Evolutionary conservation across 805 yeast genomes (phyloP).

Genomic region (Kockiozyma suomiensis): DNA sequence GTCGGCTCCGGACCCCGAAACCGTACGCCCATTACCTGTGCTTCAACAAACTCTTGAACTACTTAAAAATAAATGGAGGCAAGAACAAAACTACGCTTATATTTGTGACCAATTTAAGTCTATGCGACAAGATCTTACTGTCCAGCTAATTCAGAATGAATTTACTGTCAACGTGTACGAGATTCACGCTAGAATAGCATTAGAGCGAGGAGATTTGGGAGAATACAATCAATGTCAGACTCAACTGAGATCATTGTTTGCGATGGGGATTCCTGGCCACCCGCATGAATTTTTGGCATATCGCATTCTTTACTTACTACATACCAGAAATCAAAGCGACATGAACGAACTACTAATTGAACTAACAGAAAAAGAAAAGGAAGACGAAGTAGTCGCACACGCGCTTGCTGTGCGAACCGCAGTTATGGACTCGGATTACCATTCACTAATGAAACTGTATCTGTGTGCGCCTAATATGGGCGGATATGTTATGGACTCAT

Average conservation of each 20-base stretch:
- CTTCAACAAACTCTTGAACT: conserved; percentile 59
- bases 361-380: conserved; percentile 37
- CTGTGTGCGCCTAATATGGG: conserved; percentile 48
- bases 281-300: conserved; percentile 71
- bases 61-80: conserved; percentile 56
- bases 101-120: conserved; percentile 89
- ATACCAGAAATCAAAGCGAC: conserved; percentile 68
- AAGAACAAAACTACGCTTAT: conserved; percentile 67
- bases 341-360: conserved; percentile 49
- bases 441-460: conserved; percentile 53
- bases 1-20: conserved; percentile 84
- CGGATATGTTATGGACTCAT: conserved; percentile 53
- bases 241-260: conserved; percentile 68
- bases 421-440: conserved; percentile 52
- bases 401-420: conserved; percentile 47
- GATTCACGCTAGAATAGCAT: conserved; percentile 82
- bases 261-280: conserved; percentile 44
- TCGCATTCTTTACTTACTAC: conserved; percentile 69
- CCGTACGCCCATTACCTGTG: conserved; percentile 72
- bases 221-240: conserved; percentile 96
- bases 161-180: conserved; percentile 82
- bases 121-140: conserved; percentile 88
- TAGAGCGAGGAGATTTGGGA: conserved; percentile 81
- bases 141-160: conserved; percentile 78
- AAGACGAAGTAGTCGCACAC: conserved; percentile 39